Evolutionary conservation across 2,329 filamentous ascomycete genomes (phyloP).

Genomic region (Zymoseptoria crescenta): DNA sequence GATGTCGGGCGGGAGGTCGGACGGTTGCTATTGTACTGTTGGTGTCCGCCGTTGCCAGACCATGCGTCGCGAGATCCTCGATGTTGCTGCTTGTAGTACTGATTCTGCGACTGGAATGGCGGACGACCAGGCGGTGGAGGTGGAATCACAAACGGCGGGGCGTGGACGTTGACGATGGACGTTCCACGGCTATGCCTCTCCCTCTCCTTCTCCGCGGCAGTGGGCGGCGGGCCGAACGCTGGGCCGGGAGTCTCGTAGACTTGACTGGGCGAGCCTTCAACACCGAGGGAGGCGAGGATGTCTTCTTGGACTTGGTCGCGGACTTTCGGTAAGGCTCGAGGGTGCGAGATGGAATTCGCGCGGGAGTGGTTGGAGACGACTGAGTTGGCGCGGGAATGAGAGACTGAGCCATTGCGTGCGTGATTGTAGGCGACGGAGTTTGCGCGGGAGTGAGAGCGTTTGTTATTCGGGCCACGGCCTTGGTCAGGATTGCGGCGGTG

Average conservation of each 20-base stretch:
- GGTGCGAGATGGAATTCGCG: slow-evolving; percentile 21
- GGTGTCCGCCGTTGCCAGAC: background rate
- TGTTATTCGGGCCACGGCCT: background rate
- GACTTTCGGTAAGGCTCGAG: slow-evolving; percentile 18
- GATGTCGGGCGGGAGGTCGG: background rate
- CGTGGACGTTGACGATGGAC: slow-evolving; percentile 6
- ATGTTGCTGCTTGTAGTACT: background rate
- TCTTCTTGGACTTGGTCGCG: slow-evolving; percentile 28
- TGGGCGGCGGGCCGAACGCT: slow-evolving; percentile 26
- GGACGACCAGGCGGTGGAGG: background rate
- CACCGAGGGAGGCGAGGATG: slow-evolving; percentile 30
- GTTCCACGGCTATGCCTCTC: slow-evolving; percentile 10
- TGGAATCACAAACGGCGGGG: background rate
- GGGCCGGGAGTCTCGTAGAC: slow-evolving; percentile 33
- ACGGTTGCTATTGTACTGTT: background rate
- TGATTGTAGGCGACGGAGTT: slow-evolving; percentile 5
- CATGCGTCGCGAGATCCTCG: background rate
- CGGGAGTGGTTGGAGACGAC: slow-evolving; percentile 19
- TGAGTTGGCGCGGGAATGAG: slow-evolving; percentile 9
- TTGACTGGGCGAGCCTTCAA: slow-evolving; percentile 31
- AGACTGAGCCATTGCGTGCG: slow-evolving; percentile 1
- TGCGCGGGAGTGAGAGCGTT: slow-evolving; percentile 12
- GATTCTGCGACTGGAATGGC: background rate
- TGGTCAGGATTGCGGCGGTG: background rate
- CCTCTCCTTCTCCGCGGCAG: background rate